Evolutionary conservation across 2,329 filamentous ascomycete genomes (phyloP).

Genomic region (Xylariaceae sp.): DNA sequence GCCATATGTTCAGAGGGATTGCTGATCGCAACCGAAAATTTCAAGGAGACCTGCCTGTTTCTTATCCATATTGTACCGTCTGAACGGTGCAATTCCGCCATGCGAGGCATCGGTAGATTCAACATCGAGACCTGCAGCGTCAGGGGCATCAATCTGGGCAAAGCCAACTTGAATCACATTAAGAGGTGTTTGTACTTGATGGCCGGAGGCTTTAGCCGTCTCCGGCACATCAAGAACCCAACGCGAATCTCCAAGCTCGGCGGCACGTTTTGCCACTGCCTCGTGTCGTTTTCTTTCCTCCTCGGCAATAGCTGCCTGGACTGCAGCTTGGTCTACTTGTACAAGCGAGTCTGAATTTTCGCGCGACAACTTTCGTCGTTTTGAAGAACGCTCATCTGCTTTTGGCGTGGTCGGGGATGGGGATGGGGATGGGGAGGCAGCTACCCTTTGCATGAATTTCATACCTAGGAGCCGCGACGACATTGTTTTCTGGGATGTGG

Average conservation of each 20-base stretch:
- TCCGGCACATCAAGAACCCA: conserved; percentile 70
- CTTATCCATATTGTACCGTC: conserved; percentile 39
- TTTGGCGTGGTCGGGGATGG: conserved; percentile 48
- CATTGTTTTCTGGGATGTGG: conserved; percentile 69
- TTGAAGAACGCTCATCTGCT: conserved; percentile 56
- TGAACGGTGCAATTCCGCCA: conserved; percentile 26
- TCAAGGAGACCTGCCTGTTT: conserved; percentile 30
- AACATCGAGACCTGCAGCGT: conserved; percentile 26
- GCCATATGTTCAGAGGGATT: conserved; percentile 45
- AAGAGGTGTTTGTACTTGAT: conserved; percentile 44
- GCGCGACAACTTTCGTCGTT: conserved; percentile 61
- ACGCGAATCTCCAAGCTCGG: conserved; percentile 68
- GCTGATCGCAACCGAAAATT: not conserved
- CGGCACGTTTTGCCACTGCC: conserved; percentile 63
- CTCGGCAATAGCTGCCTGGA: conserved; percentile 65
- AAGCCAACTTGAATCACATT: conserved; percentile 66
- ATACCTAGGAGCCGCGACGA: conserved; percentile 88
- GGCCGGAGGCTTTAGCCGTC: conserved; percentile 30
- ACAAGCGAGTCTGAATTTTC: conserved; percentile 48
- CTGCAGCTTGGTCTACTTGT: conserved; percentile 54
- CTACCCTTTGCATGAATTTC: conserved; percentile 96
- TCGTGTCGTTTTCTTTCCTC: conserved; percentile 68
- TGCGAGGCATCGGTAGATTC: conserved; percentile 22
- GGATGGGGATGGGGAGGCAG: conserved; percentile 57
- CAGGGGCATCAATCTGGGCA: conserved; percentile 42